Conservation (phyloP, 2,329 filamentous ascomycete species). For the Penicillium oxalicum region DNA sequence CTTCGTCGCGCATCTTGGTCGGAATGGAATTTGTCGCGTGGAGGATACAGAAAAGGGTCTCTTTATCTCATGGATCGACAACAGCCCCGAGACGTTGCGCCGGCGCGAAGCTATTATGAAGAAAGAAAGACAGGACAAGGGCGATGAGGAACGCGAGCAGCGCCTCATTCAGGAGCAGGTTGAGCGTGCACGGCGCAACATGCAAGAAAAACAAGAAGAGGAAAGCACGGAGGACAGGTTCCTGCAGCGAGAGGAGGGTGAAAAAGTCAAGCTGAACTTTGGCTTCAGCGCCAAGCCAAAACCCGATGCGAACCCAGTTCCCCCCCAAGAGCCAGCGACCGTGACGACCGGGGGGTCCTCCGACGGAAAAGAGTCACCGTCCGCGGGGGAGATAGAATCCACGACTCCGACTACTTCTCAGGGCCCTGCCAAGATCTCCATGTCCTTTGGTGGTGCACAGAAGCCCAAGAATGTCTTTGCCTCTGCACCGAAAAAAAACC, state of each 20-base stretch:
- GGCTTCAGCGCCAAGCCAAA: constrained; percentile 37
- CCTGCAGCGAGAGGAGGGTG: constrained; percentile 58
- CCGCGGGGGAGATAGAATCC: not conserved
- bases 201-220: constrained; percentile 37
- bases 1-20: constrained; percentile 78
- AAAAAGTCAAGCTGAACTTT: constrained; percentile 69
- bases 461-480: constrained; percentile 63
- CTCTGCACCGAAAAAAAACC: constrained; percentile 59
- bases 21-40: constrained; percentile 81
- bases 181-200: constrained; percentile 61
- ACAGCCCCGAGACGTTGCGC: constrained; percentile 75
- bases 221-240: constrained; percentile 39
- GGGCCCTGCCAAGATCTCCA: constrained; percentile 45
- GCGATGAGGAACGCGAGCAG: constrained; percentile 85
- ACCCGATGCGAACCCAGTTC: constrained; percentile 19
- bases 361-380: constrained; percentile 14
- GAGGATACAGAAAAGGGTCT: constrained; percentile 83
- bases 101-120: constrained; percentile 73
- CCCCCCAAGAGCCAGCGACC: constrained; percentile 13
- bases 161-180: constrained; percentile 79
- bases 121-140: constrained; percentile 81
- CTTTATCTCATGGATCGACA: constrained; percentile 85
- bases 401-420: constrained; percentile 7
- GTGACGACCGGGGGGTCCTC: constrained; percentile 13
- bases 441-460: constrained; percentile 54